These are phyloP conservation scores for Scorias spongiosa DNA, from an alignment of 2,329 filamentous ascomycete species.

Conservation along the genomic window DNA sequence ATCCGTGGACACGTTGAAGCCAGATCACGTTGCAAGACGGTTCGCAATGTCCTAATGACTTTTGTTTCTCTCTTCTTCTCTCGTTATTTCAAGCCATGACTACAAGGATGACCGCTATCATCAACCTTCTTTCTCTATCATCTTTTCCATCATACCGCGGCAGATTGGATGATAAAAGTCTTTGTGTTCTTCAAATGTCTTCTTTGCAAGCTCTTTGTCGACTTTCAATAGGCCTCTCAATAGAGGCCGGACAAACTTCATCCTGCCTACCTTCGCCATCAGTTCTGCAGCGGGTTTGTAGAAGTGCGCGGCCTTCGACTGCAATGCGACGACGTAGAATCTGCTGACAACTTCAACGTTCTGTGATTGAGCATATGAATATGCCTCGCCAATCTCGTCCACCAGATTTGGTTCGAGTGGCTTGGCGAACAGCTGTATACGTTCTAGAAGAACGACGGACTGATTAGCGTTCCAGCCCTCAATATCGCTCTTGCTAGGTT, in stretches of 20 bases:
- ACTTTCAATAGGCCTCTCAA: slow-evolving; percentile 62
- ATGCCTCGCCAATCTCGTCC: slow-evolving; percentile 56
- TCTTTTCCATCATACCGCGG: slow-evolving; percentile 67
- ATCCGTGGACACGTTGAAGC: no score
- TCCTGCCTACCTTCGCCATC: slow-evolving; percentile 69
- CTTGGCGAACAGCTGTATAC: slow-evolving; percentile 51
- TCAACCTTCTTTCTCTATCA: slow-evolving; percentile 7
- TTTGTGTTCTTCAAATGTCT: slow-evolving; percentile 74
- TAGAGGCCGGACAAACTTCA: slow-evolving; percentile 92
- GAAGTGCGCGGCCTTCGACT: slow-evolving; percentile 52
- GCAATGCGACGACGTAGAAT: slow-evolving; percentile 67
- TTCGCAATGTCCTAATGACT: background rate
- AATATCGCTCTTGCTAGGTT: slow-evolving; percentile 54
- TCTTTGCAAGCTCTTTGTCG: slow-evolving; percentile 57
- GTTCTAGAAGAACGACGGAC: slow-evolving; percentile 77
- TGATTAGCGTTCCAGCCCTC: slow-evolving; percentile 70
- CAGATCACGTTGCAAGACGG: no score
- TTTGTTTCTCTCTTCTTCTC: background rate
- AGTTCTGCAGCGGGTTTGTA: slow-evolving; percentile 60
- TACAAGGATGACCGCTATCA: background rate
- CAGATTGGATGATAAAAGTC: slow-evolving; percentile 97
- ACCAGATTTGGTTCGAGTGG: slow-evolving; percentile 51
- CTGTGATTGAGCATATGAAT: slow-evolving; percentile 56
- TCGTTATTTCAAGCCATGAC: background rate
- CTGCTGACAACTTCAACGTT: slow-evolving; percentile 78